A percentile compares a stretch with the other conserved stretches of the same genome.
phyloP scores from a whole-genome alignment of 495 filamentous ascomycete genomes.

The Terfezia claveryi region DNA sequence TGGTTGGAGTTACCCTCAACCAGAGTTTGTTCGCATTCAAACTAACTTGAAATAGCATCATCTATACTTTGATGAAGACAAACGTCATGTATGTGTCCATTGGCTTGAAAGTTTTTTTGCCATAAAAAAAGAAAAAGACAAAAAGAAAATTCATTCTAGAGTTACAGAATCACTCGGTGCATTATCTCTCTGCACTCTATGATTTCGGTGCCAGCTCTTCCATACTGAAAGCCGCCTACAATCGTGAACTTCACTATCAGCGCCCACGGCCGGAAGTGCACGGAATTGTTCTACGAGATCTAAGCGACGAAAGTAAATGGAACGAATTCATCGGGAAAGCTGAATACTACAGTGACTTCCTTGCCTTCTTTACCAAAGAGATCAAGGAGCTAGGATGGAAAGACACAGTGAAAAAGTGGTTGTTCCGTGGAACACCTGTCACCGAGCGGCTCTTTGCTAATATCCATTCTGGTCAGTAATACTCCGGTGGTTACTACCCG shows the following conservation, averaged over 20 bases:
- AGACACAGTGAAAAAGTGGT: conserved; percentile 35
- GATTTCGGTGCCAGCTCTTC: conserved; percentile 43
- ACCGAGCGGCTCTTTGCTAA: conserved; percentile 40
- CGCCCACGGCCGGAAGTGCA: conserved; percentile 25
- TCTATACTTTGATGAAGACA: conserved; percentile 45
- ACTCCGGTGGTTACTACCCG: neutral
- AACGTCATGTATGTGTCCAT: no score
- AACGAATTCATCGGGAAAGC: conserved; percentile 29
- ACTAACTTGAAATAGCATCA: conserved; percentile 29
- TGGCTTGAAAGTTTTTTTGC: no score
- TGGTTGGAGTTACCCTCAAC: neutral
- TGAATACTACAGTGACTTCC: conserved; percentile 41
- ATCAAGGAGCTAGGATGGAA: conserved; percentile 40
- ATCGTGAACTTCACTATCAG: conserved; percentile 40
- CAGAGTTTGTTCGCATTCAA: no score
- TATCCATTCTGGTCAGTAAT: conserved; percentile 28
- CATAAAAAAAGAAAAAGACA: no score
- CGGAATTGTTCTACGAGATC: conserved; percentile 25
- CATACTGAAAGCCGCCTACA: conserved; percentile 35
- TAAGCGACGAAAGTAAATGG: conserved; percentile 32
- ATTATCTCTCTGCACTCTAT: conserved; percentile 54
- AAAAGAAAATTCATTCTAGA: no score
- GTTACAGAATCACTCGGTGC: conserved; percentile 35
- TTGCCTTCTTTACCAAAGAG: conserved; percentile 50
- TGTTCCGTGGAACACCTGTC: conserved; percentile 38